phyloP scores from a whole-genome alignment of 2,329 filamentous ascomycete genomes.

The Chalara sp. region DNA sequence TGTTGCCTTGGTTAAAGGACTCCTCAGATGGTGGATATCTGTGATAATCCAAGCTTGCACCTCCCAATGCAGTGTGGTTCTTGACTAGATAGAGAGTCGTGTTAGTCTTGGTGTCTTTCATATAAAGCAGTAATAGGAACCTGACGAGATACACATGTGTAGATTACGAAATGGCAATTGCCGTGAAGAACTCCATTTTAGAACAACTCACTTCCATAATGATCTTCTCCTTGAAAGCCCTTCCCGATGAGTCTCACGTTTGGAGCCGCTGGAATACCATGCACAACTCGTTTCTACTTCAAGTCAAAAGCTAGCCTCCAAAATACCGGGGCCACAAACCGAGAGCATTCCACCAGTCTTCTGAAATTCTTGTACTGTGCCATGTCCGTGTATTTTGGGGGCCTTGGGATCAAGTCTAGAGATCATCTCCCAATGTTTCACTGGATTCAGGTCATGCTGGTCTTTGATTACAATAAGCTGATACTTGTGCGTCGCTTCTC shows the following conservation, averaged over 20 bases:
- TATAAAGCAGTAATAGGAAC: too few relatives aligned
- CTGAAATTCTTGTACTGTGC: slow-evolving; percentile 34
- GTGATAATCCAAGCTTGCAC: slow-evolving; percentile 31
- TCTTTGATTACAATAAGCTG: slow-evolving; percentile 37
- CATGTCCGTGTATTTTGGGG: slow-evolving; percentile 35
- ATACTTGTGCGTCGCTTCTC: slow-evolving; percentile 35
- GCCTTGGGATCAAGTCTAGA: slow-evolving; percentile 36
- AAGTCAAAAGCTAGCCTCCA: not conserved
- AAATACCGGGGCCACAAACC: slow-evolving; percentile 12
- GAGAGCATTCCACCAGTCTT: slow-evolving; percentile 34
- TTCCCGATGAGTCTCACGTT: slow-evolving; percentile 40
- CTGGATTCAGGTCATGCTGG: slow-evolving; percentile 33
- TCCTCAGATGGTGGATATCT: slow-evolving; percentile 24
- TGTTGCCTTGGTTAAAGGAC: slow-evolving; percentile 34
- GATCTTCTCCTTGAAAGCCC: slow-evolving; percentile 36
- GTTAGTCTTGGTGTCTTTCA: too few relatives aligned
- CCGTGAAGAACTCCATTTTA: too few relatives aligned
- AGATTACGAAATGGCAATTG: too few relatives aligned
- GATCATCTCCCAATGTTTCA: slow-evolving; percentile 39
- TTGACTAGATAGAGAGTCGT: slow-evolving; percentile 19
- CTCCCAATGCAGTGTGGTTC: slow-evolving; percentile 27
- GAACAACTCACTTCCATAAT: slow-evolving; percentile 28
- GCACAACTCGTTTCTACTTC: slow-evolving; percentile 26
- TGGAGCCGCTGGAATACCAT: slow-evolving; percentile 35
- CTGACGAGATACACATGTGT: too few relatives aligned